Conservation (phyloP, 768 basidiomycete species). For the Suillus sp. region DNA sequence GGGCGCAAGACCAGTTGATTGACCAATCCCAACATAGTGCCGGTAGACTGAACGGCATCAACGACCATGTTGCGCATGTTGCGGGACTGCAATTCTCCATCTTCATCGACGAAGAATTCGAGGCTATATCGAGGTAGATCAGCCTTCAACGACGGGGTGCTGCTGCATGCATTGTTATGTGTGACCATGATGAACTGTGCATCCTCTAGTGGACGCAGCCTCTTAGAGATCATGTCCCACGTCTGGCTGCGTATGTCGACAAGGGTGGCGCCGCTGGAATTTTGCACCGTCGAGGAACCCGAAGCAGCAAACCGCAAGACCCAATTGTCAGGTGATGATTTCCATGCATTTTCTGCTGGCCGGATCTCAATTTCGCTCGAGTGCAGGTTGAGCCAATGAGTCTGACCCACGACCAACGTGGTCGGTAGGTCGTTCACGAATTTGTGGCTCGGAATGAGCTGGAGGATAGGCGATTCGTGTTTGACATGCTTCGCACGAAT, state of each 20-base stretch:
- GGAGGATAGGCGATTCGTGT: slow-evolving; percentile 7
- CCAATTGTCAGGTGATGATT: slow-evolving; percentile 31
- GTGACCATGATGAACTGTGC: slow-evolving; percentile 27
- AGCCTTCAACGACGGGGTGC: slow-evolving; percentile 25
- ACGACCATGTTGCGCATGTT: slow-evolving; percentile 46
- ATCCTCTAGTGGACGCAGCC: slow-evolving; percentile 28
- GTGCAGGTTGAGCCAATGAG: slow-evolving; percentile 36
- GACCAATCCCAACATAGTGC: slow-evolving; percentile 47
- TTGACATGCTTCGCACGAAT: slow-evolving; percentile 20
- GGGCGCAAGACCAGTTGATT: slow-evolving; percentile 43
- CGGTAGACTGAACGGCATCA: slow-evolving; percentile 42
- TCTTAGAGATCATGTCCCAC: slow-evolving; percentile 30
- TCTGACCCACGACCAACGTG: slow-evolving; percentile 23
- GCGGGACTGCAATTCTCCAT: slow-evolving; percentile 38
- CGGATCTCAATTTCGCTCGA: slow-evolving; percentile 30
- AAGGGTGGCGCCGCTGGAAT: slow-evolving; percentile 15
- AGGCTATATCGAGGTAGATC: slow-evolving; percentile 44
- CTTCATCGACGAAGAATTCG: slow-evolving; percentile 40
- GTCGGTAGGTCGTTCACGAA: slow-evolving; percentile 30
- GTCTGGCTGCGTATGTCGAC: slow-evolving; percentile 32
- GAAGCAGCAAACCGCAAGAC: slow-evolving; percentile 17
- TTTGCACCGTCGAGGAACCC: slow-evolving; percentile 14
- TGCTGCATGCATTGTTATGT: neutral
- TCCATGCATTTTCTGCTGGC: slow-evolving; percentile 29
- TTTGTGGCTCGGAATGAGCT: slow-evolving; percentile 29